phyloP scores from a whole-genome alignment of 306 rosid genomes.

The Dryas alaskensis region DNA sequence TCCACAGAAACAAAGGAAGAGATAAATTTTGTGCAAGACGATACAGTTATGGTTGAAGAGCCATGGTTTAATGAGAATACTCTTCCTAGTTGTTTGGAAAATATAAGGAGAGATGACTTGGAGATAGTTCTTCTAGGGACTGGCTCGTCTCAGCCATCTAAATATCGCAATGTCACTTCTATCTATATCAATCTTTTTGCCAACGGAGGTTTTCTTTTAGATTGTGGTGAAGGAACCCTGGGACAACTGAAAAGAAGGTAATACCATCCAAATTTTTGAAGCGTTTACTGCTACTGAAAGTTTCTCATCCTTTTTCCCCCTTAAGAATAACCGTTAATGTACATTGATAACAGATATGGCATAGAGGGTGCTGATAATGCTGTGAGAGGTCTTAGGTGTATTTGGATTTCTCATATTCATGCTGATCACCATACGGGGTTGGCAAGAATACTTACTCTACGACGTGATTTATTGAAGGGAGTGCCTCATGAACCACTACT shows the following conservation, averaged over 20 bases:
- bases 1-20: slow-evolving; percentile 41
- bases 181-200: slow-evolving; percentile 79
- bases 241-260: slow-evolving; percentile 96
- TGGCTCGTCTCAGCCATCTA: slow-evolving; percentile 95
- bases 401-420: slow-evolving; percentile 96
- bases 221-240: slow-evolving; percentile 93
- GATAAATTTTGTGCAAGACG: slow-evolving; percentile 30
- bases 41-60: slow-evolving; percentile 57
- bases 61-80: slow-evolving; percentile 63
- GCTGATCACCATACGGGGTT: slow-evolving; percentile 96
- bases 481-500: slow-evolving; percentile 77
- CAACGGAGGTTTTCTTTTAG: slow-evolving; percentile 80
- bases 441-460: slow-evolving; percentile 81
- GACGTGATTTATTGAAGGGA: slow-evolving; percentile 61
- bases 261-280: slow-evolving; percentile 8
- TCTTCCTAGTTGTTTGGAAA: slow-evolving; percentile 73
- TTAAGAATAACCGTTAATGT: slow-evolving; percentile 16
- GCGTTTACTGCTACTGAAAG: slow-evolving; percentile 9
- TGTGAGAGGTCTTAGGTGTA: slow-evolving; percentile 63
- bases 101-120: slow-evolving; percentile 82
- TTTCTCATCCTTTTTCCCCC: neutral
- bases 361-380: slow-evolving; percentile 70
- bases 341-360: slow-evolving; percentile 67
- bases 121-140: slow-evolving; percentile 97
- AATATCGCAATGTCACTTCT: slow-evolving; percentile 88